These are phyloP conservation scores for Collariella sp. DNA, from an alignment of 495 filamentous ascomycete genomes.

Conservation along the genomic window DNA sequence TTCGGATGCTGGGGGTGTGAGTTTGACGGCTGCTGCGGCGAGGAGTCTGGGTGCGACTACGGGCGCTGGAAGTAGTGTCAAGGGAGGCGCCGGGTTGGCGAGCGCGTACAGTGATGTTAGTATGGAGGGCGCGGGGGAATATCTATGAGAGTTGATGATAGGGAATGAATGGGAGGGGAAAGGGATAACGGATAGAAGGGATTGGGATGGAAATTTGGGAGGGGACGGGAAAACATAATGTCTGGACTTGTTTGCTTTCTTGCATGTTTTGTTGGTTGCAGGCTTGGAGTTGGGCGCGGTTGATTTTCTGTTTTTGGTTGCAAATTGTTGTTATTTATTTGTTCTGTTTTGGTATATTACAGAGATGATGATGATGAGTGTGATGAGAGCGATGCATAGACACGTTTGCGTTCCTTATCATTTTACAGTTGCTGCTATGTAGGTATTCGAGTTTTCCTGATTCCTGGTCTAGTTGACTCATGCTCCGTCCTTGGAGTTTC, in stretches of 20 bases:
- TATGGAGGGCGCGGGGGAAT: conserved; percentile 10
- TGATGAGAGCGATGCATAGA: background rate
- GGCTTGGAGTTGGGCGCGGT: background rate
- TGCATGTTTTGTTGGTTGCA: background rate
- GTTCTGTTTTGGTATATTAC: background rate
- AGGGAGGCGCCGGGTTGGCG: background rate
- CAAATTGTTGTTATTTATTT: background rate
- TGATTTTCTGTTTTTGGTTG: background rate
- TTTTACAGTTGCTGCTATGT: too few relatives aligned
- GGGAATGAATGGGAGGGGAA: background rate
- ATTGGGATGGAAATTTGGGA: background rate
- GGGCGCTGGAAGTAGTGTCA: background rate
- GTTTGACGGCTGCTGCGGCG: conserved; percentile 7
- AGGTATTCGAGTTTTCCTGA: too few relatives aligned
- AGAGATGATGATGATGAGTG: conserved; percentile 4
- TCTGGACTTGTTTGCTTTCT: background rate
- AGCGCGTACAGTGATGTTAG: conserved; percentile 8
- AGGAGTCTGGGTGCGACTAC: conserved; percentile 1
- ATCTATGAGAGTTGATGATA: background rate
- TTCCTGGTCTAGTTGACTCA: too few relatives aligned
- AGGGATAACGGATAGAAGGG: background rate
- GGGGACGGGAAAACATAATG: background rate
- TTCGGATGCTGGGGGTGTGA: conserved; percentile 23
- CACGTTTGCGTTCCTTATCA: background rate
- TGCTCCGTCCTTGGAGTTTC: too few relatives aligned